A percentile compares a stretch with the other conserved stretches of the same genome.
These are phyloP conservation scores for Oxytropis ochrocephala DNA, from an alignment of 306 rosid genomes.

Conservation along the genomic window DNA sequence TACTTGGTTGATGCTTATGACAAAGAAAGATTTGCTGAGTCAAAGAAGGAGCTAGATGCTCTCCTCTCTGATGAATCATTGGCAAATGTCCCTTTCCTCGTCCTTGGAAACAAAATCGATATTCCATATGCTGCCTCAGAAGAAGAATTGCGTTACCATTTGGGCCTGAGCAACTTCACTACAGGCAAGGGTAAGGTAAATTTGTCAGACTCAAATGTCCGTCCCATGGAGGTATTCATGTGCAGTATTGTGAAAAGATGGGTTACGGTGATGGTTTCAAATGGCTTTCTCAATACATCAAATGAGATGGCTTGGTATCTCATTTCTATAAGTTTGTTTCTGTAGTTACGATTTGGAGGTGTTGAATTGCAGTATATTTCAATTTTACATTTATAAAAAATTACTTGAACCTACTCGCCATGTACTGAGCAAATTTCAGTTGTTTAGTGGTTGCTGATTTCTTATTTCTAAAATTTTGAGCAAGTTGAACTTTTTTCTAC, in stretches of 20 bases:
- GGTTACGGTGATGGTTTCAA: conserved; percentile 92
- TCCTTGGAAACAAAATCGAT: conserved; percentile 84
- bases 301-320: conserved; percentile 38
- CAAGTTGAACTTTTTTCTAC: not conserved
- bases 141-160: conserved; percentile 68
- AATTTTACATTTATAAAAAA: conserved; percentile 20
- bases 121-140: conserved; percentile 82
- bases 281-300: conserved; percentile 89
- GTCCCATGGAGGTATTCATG: conserved; percentile 87
- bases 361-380: conserved; percentile 24
- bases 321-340: conserved; percentile 26
- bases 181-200: conserved; percentile 84
- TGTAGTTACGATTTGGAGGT: conserved; percentile 26
- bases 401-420: not conserved
- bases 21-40: conserved; percentile 80
- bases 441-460: conserved; percentile 15
- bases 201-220: conserved; percentile 62
- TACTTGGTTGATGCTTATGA: conserved; percentile 74
- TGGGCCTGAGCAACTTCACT: conserved; percentile 78
- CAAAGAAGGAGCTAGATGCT: conserved; percentile 76
- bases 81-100: conserved; percentile 67
- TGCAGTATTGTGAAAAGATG: conserved; percentile 92
- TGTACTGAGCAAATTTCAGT: not conserved
- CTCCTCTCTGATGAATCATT: conserved; percentile 75
- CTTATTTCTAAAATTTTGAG: not conserved